Percentiles rank a stretch among this genome's conserved stretches.
Evolutionary conservation across 2,329 filamentous ascomycete genomes (phyloP).

Genomic region (Proliferodiscus dingleyae): DNA sequence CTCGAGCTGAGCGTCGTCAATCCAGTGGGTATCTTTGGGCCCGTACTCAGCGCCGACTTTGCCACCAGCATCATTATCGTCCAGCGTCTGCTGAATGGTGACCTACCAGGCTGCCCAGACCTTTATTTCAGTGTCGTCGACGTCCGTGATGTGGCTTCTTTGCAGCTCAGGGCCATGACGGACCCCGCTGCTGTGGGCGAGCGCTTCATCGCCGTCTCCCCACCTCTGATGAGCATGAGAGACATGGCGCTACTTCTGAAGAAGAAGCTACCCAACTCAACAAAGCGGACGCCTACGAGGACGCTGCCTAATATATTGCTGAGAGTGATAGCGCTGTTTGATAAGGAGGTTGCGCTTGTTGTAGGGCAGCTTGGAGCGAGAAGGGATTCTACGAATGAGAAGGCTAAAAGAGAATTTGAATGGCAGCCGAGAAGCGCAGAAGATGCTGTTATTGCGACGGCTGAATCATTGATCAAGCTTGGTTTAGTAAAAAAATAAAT

Average conservation of each 20-base stretch:
- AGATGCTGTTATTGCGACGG: constrained; percentile 11
- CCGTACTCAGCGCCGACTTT: constrained; percentile 26
- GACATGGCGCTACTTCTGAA: constrained; percentile 1
- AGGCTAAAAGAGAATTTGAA: constrained; percentile 3
- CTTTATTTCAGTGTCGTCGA: constrained; percentile 28
- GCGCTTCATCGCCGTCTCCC: not conserved
- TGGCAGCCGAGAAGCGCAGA: constrained; percentile 6
- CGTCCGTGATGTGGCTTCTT: constrained; percentile 31
- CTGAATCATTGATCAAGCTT: constrained; percentile 4
- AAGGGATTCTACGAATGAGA: constrained; percentile 2
- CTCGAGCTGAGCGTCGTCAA: constrained; percentile 30
- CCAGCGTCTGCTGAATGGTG: constrained; percentile 28
- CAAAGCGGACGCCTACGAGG: constrained; percentile 5
- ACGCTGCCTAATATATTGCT: constrained; percentile 5
- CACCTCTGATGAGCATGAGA: not conserved
- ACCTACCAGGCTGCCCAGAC: constrained; percentile 26
- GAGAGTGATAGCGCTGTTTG: not conserved
- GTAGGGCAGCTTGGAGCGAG: not conserved
- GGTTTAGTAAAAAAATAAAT: constrained; percentile 2
- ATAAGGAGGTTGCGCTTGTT: not conserved
- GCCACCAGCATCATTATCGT: constrained; percentile 25
- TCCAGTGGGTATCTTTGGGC: constrained; percentile 30
- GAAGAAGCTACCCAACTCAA: constrained; percentile 2
- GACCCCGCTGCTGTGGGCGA: constrained; percentile 4
- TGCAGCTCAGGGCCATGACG: constrained; percentile 31